These are phyloP conservation scores for Russula sp. DNA, from an alignment of 768 basidiomycete species.

Conservation along the genomic window DNA sequence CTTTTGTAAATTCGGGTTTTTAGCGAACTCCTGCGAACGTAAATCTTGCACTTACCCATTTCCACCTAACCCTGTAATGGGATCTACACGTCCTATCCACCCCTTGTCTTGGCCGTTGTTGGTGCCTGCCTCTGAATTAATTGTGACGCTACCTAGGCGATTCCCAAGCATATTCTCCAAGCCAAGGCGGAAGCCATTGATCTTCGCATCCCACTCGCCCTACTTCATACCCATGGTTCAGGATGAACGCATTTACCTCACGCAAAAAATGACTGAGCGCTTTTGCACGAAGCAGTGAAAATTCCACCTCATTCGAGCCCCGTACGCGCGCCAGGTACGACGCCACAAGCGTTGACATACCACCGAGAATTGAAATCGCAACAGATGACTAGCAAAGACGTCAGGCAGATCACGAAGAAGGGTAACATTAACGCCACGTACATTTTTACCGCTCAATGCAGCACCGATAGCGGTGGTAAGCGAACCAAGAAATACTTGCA, in stretches of 20 bases:
- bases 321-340: slow-evolving; percentile 67
- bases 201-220: slow-evolving; percentile 32
- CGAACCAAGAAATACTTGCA: slow-evolving; percentile 30
- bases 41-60: background rate
- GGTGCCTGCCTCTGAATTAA: background rate
- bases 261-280: slow-evolving; percentile 65
- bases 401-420: background rate
- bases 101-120: background rate
- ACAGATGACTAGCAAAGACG: slow-evolving; percentile 31
- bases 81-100: background rate
- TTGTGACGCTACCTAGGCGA: slow-evolving; percentile 19
- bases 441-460: slow-evolving; percentile 24
- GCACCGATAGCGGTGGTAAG: slow-evolving; percentile 29
- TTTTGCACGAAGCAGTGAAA: slow-evolving; percentile 48
- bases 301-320: slow-evolving; percentile 65
- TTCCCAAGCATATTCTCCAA: slow-evolving; percentile 48
- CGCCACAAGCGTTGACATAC: slow-evolving; percentile 60
- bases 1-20: no score
- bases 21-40: no score
- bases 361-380: slow-evolving; percentile 43
- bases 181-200: slow-evolving; percentile 34
- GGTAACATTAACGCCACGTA: background rate
- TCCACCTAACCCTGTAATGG: background rate
- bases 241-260: slow-evolving; percentile 48
- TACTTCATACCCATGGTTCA: slow-evolving; percentile 45